Percentiles rank a stretch among this genome's conserved stretches.
Evolutionary conservation across 148 eudicot species (phyloP).

Genomic region (Nepenthes mirabilis): DNA sequence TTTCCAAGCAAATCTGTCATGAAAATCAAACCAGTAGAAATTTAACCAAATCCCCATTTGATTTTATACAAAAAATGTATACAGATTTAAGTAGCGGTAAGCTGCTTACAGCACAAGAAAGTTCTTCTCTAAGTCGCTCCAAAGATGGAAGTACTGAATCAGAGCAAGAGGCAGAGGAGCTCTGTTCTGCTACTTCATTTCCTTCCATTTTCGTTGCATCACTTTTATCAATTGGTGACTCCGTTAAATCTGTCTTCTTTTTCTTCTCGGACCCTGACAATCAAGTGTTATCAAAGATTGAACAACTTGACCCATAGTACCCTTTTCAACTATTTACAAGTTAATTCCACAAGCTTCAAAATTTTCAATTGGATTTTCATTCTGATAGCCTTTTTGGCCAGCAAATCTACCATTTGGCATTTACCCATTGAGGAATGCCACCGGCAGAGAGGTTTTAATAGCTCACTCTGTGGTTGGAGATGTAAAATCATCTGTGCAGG

Average conservation of each 20-base stretch:
- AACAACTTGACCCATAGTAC: background rate
- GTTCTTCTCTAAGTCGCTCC: conserved; percentile 80
- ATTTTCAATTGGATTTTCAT: background rate
- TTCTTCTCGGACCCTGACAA: conserved; percentile 20
- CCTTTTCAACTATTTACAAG: background rate
- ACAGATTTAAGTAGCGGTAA: background rate
- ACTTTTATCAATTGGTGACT: conserved; percentile 8
- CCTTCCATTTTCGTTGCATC: conserved; percentile 24
- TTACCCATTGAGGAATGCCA: no score
- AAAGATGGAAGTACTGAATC: conserved; percentile 43
- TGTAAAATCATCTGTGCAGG: no score
- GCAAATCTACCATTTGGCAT: no score
- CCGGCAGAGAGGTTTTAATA: no score
- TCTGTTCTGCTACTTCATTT: conserved; percentile 14
- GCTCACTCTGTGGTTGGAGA: no score
- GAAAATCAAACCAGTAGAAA: conserved; percentile 1
- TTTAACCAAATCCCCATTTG: background rate
- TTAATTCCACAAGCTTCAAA: background rate
- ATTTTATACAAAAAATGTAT: no score
- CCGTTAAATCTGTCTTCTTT: conserved; percentile 6
- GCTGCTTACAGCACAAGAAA: conserved; percentile 78
- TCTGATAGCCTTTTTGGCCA: conserved; percentile 8
- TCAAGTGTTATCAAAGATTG: background rate
- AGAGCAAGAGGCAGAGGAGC: conserved; percentile 14
- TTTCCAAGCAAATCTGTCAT: conserved; percentile 84